Evolutionary conservation across 805 yeast species (phyloP).

Genomic region (Diddensiella caesifluorescens): DNA sequence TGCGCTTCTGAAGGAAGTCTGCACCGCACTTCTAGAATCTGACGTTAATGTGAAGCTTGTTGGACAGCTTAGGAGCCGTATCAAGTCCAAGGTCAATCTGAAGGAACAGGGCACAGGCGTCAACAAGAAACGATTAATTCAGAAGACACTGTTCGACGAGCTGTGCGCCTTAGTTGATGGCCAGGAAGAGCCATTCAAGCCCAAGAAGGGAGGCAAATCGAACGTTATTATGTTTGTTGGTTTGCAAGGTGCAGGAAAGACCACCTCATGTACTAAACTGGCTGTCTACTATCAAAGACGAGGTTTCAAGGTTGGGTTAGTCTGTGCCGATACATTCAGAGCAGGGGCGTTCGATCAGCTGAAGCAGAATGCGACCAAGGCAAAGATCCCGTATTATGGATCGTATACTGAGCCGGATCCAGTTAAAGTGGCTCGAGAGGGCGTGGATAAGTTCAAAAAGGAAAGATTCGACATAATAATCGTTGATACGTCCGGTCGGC

Average conservation of each 20-base stretch:
- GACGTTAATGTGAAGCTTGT: constrained; percentile 90
- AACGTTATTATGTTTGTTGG: constrained; percentile 97
- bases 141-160: constrained; percentile 92
- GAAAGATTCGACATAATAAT: constrained; percentile 90
- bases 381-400: constrained; percentile 91
- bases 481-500: constrained; percentile 98
- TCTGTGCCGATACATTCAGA: constrained; percentile 98
- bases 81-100: constrained; percentile 52
- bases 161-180: constrained; percentile 80
- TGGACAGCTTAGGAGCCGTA: constrained; percentile 64
- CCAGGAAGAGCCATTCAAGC: constrained; percentile 56
- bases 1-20: constrained; percentile 75
- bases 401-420: constrained; percentile 95
- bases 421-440: constrained; percentile 82
- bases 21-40: constrained; percentile 85
- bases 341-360: constrained; percentile 99
- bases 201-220: constrained; percentile 73
- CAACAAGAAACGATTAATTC: constrained; percentile 74
- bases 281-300: constrained; percentile 92
- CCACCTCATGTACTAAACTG: constrained; percentile 93
- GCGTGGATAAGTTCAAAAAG: constrained; percentile 84
- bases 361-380: constrained; percentile 94
- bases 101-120: constrained; percentile 48
- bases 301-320: constrained; percentile 92
- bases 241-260: constrained; percentile 97